Evolutionary conservation across 179 eudicot genomes (phyloP).

Genomic region (Drosera spatulata): DNA sequence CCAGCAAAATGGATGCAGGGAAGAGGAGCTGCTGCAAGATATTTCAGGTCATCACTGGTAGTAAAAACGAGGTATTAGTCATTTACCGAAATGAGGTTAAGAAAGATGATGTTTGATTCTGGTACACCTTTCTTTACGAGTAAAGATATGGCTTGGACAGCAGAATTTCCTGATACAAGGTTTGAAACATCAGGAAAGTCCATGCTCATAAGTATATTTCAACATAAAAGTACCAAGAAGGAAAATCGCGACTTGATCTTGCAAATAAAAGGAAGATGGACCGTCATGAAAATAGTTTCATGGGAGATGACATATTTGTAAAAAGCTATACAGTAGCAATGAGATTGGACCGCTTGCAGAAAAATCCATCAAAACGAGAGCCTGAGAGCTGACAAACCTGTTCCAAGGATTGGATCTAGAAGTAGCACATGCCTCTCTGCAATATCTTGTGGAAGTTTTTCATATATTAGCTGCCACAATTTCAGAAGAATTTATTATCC

Average conservation of each 20-base stretch:
- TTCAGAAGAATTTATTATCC: slow-evolving; percentile 1
- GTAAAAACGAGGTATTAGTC: not conserved
- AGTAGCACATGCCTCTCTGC: slow-evolving; percentile 81
- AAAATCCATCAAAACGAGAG: too few relatives aligned
- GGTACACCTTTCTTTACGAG: slow-evolving; percentile 92
- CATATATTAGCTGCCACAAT: slow-evolving; percentile 61
- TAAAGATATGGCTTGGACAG: slow-evolving; percentile 80
- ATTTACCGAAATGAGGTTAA: slow-evolving; percentile 76
- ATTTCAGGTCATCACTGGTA: not conserved
- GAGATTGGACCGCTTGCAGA: too few relatives aligned
- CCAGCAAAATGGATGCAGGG: not conserved
- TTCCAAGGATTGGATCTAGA: slow-evolving; percentile 87
- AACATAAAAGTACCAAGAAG: not conserved
- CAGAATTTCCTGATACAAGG: slow-evolving; percentile 67
- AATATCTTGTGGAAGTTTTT: slow-evolving; percentile 79
- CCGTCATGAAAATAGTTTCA: too few relatives aligned
- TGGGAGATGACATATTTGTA: not conserved
- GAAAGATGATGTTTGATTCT: slow-evolving; percentile 70
- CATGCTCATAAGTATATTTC: not conserved
- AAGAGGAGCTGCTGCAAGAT: too few relatives aligned
- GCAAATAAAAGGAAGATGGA: too few relatives aligned
- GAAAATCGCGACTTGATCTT: too few relatives aligned
- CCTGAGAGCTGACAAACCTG: slow-evolving; percentile 39
- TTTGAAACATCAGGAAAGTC: not conserved
- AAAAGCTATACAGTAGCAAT: too few relatives aligned